Conservation (phyloP, 345 rosid genomes). For the Salix koriyanagi region DNA sequence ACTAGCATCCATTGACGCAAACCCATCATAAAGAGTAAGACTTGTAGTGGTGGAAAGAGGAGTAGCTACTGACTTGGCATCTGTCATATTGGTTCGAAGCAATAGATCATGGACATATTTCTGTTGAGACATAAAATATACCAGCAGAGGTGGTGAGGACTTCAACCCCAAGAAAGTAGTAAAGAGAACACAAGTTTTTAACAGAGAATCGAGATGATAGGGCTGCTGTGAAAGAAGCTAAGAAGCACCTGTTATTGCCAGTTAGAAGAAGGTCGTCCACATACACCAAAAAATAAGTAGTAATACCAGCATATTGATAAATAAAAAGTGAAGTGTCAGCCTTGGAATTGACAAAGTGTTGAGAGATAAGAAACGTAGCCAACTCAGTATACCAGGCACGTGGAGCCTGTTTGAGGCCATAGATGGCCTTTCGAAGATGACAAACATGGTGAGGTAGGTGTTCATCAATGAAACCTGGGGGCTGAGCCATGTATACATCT, state of each 20-base stretch:
- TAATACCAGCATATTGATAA: no score
- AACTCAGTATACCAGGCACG: neutral
- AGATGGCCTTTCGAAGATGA: neutral
- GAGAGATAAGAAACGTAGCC: no score
- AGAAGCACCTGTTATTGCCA: rapidly evolving
- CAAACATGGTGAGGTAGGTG: neutral
- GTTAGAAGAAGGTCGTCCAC: no score
- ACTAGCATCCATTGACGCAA: rapidly evolving
- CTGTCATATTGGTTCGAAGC: neutral
- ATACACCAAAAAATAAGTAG: no score
- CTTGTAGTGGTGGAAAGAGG: neutral
- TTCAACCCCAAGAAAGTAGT: neutral
- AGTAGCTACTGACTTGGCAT: neutral
- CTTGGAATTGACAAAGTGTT: no score
- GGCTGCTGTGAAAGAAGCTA: rapidly evolving
- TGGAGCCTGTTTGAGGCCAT: neutral
- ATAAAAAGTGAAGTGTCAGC: no score
- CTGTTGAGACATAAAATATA: rapidly evolving
- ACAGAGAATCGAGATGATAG: neutral
- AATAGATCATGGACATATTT: no score
- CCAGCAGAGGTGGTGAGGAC: rapidly evolving
- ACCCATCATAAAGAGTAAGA: rapidly evolving
- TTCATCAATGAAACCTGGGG: no score
- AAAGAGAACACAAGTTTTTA: neutral
- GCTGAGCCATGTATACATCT: no score